These are phyloP conservation scores for Oldenlandia corymbosa DNA, from an alignment of 257 asterid genomes.

Conservation along the genomic window DNA sequence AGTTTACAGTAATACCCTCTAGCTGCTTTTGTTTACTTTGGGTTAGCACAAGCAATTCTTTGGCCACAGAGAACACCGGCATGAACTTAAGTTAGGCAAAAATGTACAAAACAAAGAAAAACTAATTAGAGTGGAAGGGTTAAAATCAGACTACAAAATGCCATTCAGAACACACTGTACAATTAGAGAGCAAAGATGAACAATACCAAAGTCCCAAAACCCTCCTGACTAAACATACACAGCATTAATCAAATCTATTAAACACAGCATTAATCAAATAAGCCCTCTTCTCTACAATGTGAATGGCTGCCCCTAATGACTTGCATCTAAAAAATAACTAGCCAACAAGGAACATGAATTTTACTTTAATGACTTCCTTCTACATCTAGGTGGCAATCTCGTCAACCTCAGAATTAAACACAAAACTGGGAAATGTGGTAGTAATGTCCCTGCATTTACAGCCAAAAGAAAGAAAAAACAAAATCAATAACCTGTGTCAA, in stretches of 20 bases:
- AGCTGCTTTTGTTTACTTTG: too few relatives aligned
- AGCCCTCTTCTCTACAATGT: conserved; percentile 3
- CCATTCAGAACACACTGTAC: conserved; percentile 4
- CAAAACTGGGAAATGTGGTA: conserved; percentile 80
- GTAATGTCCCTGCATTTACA: conserved; percentile 74
- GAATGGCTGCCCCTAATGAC: conserved; percentile 5
- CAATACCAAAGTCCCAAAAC: too few relatives aligned
- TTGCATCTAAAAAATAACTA: background rate
- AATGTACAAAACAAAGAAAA: background rate
- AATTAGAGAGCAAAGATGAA: background rate
- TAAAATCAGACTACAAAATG: conserved; percentile 7
- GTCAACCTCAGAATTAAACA: conserved; percentile 84
- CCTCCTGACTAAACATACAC: background rate
- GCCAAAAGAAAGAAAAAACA: background rate
- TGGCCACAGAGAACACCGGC: too few relatives aligned
- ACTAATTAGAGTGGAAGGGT: background rate
- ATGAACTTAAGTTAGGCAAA: too few relatives aligned
- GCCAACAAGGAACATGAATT: background rate
- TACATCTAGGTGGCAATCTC: conserved; percentile 61
- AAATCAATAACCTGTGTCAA: background rate
- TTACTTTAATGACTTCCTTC: background rate
- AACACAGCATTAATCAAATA: background rate
- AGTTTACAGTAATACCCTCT: too few relatives aligned
- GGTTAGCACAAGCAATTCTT: too few relatives aligned
- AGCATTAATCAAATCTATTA: background rate